Evolutionary conservation across 805 yeast genomes (phyloP), one percentile per base, ranked within the genome.

Genomic region (Lachancea dasiensis): DNA sequence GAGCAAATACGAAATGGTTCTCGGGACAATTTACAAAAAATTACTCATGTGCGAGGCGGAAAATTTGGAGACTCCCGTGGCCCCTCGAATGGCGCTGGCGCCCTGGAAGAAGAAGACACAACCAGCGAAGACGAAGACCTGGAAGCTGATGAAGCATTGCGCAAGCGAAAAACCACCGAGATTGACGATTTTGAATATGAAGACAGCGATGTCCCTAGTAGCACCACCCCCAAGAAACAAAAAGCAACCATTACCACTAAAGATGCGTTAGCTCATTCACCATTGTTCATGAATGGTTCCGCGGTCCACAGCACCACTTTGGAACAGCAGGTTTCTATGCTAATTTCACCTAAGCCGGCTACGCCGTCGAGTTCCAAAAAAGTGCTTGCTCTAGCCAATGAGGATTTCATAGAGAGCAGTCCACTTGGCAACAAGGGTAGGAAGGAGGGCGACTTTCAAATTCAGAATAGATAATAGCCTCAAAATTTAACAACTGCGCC

Each of bases 91-190:
- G 31, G 37, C 20, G 37, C 37, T 17, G 37, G 37, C 37, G 19
- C 37, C 31, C 8, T 34, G 18, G 38, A 35, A 15, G 36, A 37
- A 21, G 36, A 21, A 26, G 28, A 24, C 13, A 23, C 36, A n/a
- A 32, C 37, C 3, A 33, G 34, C 19, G 41, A 38, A 21, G 37
- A 27, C 15, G 37, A 32, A n/a, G 42, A 34, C 19, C 22, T 13
- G 8, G 39, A 34, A 11, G 22, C 24, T 23, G 22, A 17, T 11
- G 38, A 33, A 19, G 39, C 50, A 20, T 46, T 56, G 15, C 40
- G 48, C 9, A 56, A 56, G 34, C 46, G 60, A 32, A 54, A 48
- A 24, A 49, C 58, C 0, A 51, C 51, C 5, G 63, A 58, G 23
- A 19, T 56, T 8, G 63, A 58, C 42, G 52, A 52, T 41, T 52